These are phyloP conservation scores for Nicotiana obtusifolia DNA, from an alignment of 257 asterid species.

Conservation along the genomic window DNA sequence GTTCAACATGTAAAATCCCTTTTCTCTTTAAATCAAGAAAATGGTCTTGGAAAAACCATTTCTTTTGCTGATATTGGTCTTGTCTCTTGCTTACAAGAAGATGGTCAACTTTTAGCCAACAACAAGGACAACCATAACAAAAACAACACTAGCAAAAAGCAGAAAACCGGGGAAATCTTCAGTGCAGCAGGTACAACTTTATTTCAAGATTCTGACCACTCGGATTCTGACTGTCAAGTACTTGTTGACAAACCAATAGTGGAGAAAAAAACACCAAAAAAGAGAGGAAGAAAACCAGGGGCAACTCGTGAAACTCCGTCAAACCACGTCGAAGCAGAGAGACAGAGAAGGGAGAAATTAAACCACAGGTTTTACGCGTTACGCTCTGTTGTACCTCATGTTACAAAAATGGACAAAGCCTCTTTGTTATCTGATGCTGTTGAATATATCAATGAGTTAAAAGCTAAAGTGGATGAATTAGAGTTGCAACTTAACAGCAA, in stretches of 20 bases:
- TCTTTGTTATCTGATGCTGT: constrained; percentile 72
- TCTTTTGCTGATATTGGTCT: constrained; percentile 17
- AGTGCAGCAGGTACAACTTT: background rate
- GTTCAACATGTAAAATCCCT: constrained; percentile 42
- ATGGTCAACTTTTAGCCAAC: background rate
- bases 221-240: background rate
- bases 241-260: background rate
- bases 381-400: constrained; percentile 73
- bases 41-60: background rate
- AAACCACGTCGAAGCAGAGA: constrained; percentile 80
- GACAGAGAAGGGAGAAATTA: constrained; percentile 87
- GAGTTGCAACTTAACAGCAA: constrained; percentile 21
- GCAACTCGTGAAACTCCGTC: constrained; percentile 24
- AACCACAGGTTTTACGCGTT: constrained; percentile 74
- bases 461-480: constrained; percentile 44
- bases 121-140: background rate
- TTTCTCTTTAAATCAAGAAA: constrained; percentile 21
- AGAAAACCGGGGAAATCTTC: background rate
- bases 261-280: constrained; percentile 22
- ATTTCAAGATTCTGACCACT: background rate
- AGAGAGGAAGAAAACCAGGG: constrained; percentile 53
- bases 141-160: background rate
- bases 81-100: background rate
- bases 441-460: constrained; percentile 57
- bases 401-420: constrained; percentile 79